Base-by-base conservation (phyloP, 2,329 filamentous ascomycete species). In the Diaporthe velutina region DNA sequence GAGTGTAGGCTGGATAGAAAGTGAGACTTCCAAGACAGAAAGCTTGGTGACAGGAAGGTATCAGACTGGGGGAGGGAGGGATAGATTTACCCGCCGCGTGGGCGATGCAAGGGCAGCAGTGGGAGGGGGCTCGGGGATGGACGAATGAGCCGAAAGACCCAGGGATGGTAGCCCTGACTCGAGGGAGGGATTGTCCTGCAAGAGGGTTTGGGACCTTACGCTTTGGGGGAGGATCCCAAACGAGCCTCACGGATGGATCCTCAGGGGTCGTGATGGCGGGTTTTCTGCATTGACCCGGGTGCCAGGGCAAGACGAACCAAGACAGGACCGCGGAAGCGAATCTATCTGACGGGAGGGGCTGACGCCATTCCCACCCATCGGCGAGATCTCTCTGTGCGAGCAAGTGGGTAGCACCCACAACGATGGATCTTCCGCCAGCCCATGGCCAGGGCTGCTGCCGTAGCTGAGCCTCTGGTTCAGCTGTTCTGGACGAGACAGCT, bases 1-100 rank as follows among this genome's bases (percentile, higher is more conserved):
- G 54, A 42, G 25, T 15, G 64, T 22, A 60, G 33, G 35, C 10
- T 15, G 42, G 28, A 61, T 17, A 64, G 40, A 60, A 60, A 71
- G 66, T 74, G 64, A 68, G 64, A 75, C 71, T 67, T 71, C 66
- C 60, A 70, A 76, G 73, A 73, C 48, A 45, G 64, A 64, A 73
- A 30, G 73, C 40, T 58, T 70, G 61, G 73, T 67, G 30, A 67
- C 50, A 54, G 40, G 17, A 70, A 40, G 25, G 68, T 70, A 70
- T 55, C 42, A 67, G 70, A 66, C 68, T 66, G 73, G 68, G 52
- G 71, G 61, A 64, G 58, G 54, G 73, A 58, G 54, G 55, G 66
- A 73, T 71, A 74, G 67, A 72, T 70, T 45, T 70, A 73, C 60
- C 60, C 71, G 61, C 57, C 50, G 68, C 73, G 68, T 72, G 68